Evolutionary conservation across 129 eudicot species (phyloP), one percentile per base, ranked within the genome.

Genomic region (Scalesia atractyloides): DNA sequence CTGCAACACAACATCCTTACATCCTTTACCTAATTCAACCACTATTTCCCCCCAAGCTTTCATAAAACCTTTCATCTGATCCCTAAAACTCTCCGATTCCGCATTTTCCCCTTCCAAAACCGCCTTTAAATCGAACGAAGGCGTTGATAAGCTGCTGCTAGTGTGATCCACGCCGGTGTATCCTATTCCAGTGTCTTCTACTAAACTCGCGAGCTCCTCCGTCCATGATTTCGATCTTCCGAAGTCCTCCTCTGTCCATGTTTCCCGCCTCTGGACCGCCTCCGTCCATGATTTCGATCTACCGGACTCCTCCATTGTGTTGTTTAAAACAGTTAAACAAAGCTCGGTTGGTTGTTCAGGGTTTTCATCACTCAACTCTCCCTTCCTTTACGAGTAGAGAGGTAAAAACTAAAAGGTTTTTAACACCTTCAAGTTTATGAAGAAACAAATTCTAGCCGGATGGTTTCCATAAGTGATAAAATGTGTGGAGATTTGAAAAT

Each of bases 31-130:
- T 26, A 94, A 77, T 43, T 94, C 98, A 63, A 90, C 1, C 22
- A 73, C 76, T 57, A 94, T 78, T 50, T 94, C 98, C 22, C 96
- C 98, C 98, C 97, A 94, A 53, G 96, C 94, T 73, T 77, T 77
- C 22, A 67, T 96, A 78, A 94, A 94, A 6, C 97, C 98, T 77
- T 90, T 88, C n/a, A 94, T 72, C 68, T 90, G 93, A 64, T 94
- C 98, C 81, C 77, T 82, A 24, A 90, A 71, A 17, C 88, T 84
- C 87, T 94, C 98, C 11, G 79, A 9, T 73, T 83, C 95, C 56
- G 30, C 80, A 5, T n/a, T 47, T 34, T 69, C 81, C 56, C 72
- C 75, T 46, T 77, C 88, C 43, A 85, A 59, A 34, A 17, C 62
- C 26, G 72, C 15, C 58, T 76, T 71, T 69, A 70, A 9, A 56